These are phyloP conservation scores for Dryas drummondii DNA, from an alignment of 306 rosid species.

Conservation along the genomic window DNA sequence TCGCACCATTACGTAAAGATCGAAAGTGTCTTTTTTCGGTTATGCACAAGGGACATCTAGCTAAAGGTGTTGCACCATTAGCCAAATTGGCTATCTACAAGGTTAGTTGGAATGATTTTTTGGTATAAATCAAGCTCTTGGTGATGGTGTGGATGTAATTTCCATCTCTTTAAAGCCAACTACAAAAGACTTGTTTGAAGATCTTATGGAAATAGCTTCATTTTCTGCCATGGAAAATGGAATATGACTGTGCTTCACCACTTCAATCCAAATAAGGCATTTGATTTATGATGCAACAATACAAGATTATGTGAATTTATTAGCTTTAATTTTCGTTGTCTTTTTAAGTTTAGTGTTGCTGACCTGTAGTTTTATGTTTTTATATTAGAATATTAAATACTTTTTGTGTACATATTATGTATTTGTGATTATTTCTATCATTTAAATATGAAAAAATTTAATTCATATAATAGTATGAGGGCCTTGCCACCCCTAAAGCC, in stretches of 20 bases:
- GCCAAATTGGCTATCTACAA: slow-evolving; percentile 19
- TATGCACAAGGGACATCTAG: slow-evolving; percentile 5
- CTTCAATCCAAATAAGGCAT: not conserved
- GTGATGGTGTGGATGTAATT: not conserved
- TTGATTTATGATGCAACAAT: not conserved
- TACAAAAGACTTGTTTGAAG: not conserved
- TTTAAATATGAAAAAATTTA: too few relatives aligned
- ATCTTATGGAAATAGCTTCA: not conserved
- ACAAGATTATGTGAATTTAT: not conserved
- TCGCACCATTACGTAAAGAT: too few relatives aligned
- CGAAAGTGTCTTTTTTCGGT: not conserved
- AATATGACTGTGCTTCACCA: not conserved
- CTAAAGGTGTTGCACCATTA: slow-evolving; percentile 9
- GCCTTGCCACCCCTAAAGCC: too few relatives aligned
- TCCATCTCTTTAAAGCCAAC: not conserved
- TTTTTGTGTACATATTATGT: too few relatives aligned
- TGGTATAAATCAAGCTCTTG: not conserved
- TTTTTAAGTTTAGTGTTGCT: too few relatives aligned
- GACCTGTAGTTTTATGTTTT: too few relatives aligned
- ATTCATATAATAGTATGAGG: too few relatives aligned
- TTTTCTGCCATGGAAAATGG: not conserved
- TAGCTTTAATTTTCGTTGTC: too few relatives aligned
- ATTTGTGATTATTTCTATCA: too few relatives aligned
- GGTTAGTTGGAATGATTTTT: not conserved
- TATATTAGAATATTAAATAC: too few relatives aligned